A percentile compares a stretch with the other conserved stretches of the same genome.
Evolutionary conservation across 306 rosid species (phyloP).

Genomic region (Mucuna pruriens): DNA sequence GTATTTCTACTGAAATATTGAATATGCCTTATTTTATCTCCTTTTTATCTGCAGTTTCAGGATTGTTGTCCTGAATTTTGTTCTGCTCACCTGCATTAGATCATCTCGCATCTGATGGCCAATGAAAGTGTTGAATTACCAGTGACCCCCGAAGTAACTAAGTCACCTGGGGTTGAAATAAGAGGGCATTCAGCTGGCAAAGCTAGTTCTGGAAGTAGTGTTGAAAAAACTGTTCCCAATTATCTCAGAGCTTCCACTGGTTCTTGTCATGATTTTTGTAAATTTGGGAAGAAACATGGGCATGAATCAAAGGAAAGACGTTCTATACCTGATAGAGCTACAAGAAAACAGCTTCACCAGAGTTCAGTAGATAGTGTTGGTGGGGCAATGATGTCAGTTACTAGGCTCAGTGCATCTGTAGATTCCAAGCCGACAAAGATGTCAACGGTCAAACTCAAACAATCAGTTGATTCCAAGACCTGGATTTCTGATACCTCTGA

Average conservation of each 20-base stretch:
- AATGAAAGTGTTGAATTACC: slow-evolving; percentile 48
- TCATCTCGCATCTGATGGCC: slow-evolving; percentile 56
- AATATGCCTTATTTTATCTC: not conserved
- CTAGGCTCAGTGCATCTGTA: slow-evolving; percentile 39
- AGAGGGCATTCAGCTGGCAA: slow-evolving; percentile 66
- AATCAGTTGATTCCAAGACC: slow-evolving; percentile 37
- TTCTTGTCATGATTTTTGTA: slow-evolving; percentile 93
- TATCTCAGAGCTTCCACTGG: slow-evolving; percentile 86
- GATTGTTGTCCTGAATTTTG: slow-evolving; percentile 41
- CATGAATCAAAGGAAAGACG: slow-evolving; percentile 49
- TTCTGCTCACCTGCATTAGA: not conserved
- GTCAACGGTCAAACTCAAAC: slow-evolving; percentile 38
- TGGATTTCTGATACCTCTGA: slow-evolving; percentile 36
- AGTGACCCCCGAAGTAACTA: slow-evolving; percentile 36
- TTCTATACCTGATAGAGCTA: slow-evolving; percentile 45
- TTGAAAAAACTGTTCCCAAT: slow-evolving; percentile 52
- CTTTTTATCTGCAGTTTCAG: slow-evolving; percentile 50
- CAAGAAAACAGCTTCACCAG: slow-evolving; percentile 41
- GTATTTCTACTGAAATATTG: slow-evolving; percentile 13
- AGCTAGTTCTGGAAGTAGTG: slow-evolving; percentile 41
- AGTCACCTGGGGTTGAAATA: slow-evolving; percentile 38
- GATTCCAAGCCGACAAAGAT: slow-evolving; percentile 45
- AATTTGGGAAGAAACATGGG: slow-evolving; percentile 63
- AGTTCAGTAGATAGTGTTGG: slow-evolving; percentile 40
- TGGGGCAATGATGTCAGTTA: slow-evolving; percentile 32